phyloP scores from a whole-genome alignment of 805 yeast genomes.

The Priceomyces fermenticarens region DNA sequence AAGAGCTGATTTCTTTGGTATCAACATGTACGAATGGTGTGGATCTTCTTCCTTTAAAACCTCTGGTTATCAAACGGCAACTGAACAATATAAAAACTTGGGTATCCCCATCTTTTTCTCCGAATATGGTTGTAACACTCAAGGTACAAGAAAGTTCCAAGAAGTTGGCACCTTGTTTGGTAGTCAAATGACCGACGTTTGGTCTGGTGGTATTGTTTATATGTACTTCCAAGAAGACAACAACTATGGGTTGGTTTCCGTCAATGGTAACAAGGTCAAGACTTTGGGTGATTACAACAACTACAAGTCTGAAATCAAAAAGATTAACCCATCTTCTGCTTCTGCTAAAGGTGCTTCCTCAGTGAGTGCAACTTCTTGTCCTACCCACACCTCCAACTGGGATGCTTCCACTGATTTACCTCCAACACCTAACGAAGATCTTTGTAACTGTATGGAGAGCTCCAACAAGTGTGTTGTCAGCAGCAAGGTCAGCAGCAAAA shows the following conservation, averaged over 20 bases:
- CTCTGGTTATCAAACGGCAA: constrained; percentile 71
- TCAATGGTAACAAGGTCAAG: constrained; percentile 47
- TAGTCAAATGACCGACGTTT: constrained; percentile 76
- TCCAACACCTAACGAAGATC: constrained; percentile 68
- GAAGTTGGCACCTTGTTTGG: constrained; percentile 70
- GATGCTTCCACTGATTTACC: constrained; percentile 66
- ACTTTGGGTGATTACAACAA: constrained; percentile 59
- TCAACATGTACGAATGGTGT: constrained; percentile 89
- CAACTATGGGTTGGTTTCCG: constrained; percentile 73
- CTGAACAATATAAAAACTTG: constrained; percentile 67
- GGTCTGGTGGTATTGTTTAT: constrained; percentile 94
- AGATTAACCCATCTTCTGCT: constrained; percentile 36
- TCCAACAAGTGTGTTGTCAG: constrained; percentile 61
- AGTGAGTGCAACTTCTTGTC: constrained; percentile 67
- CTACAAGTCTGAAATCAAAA: constrained; percentile 33
- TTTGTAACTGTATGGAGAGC: constrained; percentile 61
- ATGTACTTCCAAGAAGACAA: constrained; percentile 87
- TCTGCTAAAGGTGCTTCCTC: constrained; percentile 35
- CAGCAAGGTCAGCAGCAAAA: constrained; percentile 49
- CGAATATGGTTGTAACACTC: constrained; percentile 82
- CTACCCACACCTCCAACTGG: constrained; percentile 57
- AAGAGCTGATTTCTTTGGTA: constrained; percentile 76
- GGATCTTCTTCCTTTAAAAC: constrained; percentile 55
- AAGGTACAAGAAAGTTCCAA: constrained; percentile 70
- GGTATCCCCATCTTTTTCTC: constrained; percentile 83